These are phyloP conservation scores for Astrothelium subdiscretum DNA, from an alignment of 495 filamentous ascomycete species.

Conservation along the genomic window DNA sequence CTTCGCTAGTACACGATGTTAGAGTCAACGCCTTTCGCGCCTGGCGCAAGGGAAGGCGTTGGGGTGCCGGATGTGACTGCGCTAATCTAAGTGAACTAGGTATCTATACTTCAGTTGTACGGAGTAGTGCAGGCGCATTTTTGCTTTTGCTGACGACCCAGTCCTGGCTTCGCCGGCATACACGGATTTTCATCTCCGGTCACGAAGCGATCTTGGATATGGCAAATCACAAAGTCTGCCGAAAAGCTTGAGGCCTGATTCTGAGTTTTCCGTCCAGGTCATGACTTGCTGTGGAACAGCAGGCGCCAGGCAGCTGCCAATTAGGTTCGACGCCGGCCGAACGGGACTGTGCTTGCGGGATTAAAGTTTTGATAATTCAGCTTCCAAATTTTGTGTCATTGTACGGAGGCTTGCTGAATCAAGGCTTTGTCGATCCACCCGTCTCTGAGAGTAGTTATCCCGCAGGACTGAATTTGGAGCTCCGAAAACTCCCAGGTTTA, in stretches of 20 bases:
- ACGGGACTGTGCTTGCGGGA: neutral
- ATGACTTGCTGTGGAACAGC: too few relatives aligned
- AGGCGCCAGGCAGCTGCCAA: too few relatives aligned
- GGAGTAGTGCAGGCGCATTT: neutral
- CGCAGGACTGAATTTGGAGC: too few relatives aligned
- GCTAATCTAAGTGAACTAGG: too few relatives aligned
- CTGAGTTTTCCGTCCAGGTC: too few relatives aligned
- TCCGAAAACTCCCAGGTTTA: too few relatives aligned
- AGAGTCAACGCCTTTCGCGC: neutral
- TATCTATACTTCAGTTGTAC: too few relatives aligned
- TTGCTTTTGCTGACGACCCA: neutral
- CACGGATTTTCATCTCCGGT: too few relatives aligned
- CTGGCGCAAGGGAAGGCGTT: neutral
- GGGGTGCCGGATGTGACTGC: neutral
- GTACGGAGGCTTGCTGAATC: neutral
- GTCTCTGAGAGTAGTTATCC: too few relatives aligned
- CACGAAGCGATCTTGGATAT: neutral
- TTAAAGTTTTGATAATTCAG: neutral
- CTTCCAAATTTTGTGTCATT: neutral
- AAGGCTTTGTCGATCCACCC: neutral
- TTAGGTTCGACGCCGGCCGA: neutral
- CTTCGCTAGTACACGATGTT: neutral
- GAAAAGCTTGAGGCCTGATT: too few relatives aligned
- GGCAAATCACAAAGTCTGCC: neutral
- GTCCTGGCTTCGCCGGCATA: neutral